phyloP scores from a whole-genome alignment of 176 grass and related monocot genomes.

The Olyra latifolia region DNA sequence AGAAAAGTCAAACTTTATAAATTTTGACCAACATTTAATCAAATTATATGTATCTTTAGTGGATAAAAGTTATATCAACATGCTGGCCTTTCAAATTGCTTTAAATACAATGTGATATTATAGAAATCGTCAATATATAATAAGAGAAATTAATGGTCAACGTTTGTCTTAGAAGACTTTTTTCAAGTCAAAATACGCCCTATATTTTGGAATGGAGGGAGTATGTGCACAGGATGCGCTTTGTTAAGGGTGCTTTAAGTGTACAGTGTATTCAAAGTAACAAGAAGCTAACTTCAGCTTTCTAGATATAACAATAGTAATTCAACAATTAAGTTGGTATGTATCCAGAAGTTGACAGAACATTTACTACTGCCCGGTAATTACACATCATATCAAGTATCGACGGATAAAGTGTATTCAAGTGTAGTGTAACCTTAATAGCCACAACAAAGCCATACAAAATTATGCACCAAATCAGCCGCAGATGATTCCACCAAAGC shows the following conservation, averaged over 20 bases:
- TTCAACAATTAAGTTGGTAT: neutral
- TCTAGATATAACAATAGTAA: neutral
- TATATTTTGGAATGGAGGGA: too few species aligned
- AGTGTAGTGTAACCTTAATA: neutral
- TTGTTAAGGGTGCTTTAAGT: neutral
- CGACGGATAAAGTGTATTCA: neutral
- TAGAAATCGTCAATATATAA: too few species aligned
- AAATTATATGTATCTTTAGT: too few species aligned
- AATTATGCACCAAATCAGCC: neutral
- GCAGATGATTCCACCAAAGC: neutral
- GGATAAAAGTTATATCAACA: too few species aligned
- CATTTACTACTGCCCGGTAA: neutral
- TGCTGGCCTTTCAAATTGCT: too few species aligned
- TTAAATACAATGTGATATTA: too few species aligned
- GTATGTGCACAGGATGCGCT: neutral
- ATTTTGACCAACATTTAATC: too few species aligned
- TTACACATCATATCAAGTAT: neutral
- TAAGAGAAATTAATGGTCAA: too few species aligned
- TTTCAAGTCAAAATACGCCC: too few species aligned
- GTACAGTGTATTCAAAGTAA: neutral
- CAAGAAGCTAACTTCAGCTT: neutral
- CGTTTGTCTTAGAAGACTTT: too few species aligned
- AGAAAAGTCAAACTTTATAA: too few species aligned
- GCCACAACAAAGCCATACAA: neutral
- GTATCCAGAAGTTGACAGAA: neutral